Evolutionary conservation across 1,284 basidiomycete species (phyloP), one percentile per base, ranked within the genome.

Genomic region (Trametes hirsuta): DNA sequence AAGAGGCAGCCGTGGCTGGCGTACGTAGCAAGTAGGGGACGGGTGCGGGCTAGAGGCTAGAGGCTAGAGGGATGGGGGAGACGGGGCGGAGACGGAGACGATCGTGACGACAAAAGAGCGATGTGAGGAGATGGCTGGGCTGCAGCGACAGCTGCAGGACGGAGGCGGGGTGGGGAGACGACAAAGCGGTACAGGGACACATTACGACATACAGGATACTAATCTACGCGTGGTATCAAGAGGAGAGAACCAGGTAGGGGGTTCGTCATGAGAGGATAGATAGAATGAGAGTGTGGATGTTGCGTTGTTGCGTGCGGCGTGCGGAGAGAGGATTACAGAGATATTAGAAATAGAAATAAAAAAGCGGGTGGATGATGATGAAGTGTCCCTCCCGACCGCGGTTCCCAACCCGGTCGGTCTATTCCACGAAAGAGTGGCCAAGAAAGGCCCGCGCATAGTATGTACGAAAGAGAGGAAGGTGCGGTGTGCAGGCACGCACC

Each of bases 321-420:
- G 47, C 47, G 35, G 47, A 36, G n/a, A 48, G 47, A 36, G n/a
- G 14, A 48, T 48, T 48, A 48, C 47, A 48, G 18, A 35, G 30
- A n/a, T 11, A 48, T 30, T 48, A 48, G 47, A 48, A 30, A 48
- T 48, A 48, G 47, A 36, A 48, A 48, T 48, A 48, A 48, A 48
- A 22, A 47, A 48, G 45, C 14, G 24, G 45, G 22, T 12, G 11
- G 45, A 24, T 45, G 30, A 55, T 58, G 41, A 24, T 45, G 30
- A 55, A 61, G 41, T 22, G 60, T 58, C 58, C 63, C 57, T 47
- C 49, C 36, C 58, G 55, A 51, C 56, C 51, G 47, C 51, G 57
- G 58, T 59, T 52, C 44, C 57, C 21, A 53, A 58, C 63, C 51
- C 53, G 63, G 60, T 51, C 63, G 48, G 47, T 62, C 63, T 62